Base-by-base conservation (phyloP, 2,329 filamentous ascomycete genomes). In the Pseudogymnoascus sp. region DNA sequence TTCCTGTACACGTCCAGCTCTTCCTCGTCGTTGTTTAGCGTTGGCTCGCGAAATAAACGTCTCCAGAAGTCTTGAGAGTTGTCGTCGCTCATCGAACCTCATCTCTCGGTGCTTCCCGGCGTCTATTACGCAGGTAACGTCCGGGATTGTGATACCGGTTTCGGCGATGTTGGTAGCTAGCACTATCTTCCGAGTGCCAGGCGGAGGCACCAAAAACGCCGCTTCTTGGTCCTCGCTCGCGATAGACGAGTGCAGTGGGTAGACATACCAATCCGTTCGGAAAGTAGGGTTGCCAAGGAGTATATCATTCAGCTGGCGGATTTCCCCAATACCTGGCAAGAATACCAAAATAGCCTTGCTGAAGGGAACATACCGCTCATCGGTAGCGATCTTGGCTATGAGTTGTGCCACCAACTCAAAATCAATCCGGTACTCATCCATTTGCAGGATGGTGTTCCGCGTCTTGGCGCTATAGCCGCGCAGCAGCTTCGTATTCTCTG, bases 131-230 rank as follows among this genome's bases (percentile, higher is more conserved):
- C 92, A 96, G 0, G 94, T 97, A 30, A 99, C 91, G 72, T 99
- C 94, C 1, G 94, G 94, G 67, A 99, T 99, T 0, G 94, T 99
- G 71, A 99, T 96, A 78, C 94, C 94, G 0, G 94, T 99, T 74
- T 99, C 94, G 4, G 94, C 94, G 73, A 99, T 99, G 72, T 99
- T 99, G 12, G 94, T 99, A 1, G 94, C 92, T 62, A 99, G 82
- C 1, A 99, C 93, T 66, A 99, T 94, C 77, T 99, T 99, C 66
- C 92, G 84, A 62, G 86, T 81, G 0, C 93, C 93, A 2, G 81
- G 82, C 0, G 92, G 91, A 5, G 94, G 94, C 0, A 96, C 77
- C 5, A 91, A 79, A 72, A 99, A 99, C 0, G 94, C 94, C 35
- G 89, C 87, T 75, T 99, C 93, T 73, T 99, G 94, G 65, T 99